Evolutionary conservation across 2,329 filamentous ascomycete genomes (phyloP), one percentile per base, ranked within the genome.

Genomic region (Paecilomyces variotii): DNA sequence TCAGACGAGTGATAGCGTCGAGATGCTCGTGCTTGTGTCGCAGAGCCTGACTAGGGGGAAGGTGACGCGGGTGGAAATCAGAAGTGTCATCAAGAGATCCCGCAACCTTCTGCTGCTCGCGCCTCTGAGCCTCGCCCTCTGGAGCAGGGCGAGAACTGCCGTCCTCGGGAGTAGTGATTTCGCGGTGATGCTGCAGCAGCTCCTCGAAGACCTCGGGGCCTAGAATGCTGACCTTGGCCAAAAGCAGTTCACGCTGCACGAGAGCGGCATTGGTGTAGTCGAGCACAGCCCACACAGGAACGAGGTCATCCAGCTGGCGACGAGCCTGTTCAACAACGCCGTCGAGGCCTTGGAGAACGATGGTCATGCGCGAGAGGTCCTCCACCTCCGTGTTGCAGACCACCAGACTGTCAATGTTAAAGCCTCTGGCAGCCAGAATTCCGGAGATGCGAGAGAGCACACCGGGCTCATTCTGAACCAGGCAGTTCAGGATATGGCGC

Each of bases 131-230:
- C 53, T 64, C 64, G 55, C 58, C 62, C 51, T 65, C 61, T 4
- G 63, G 62, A 6, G 61, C 59, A 39, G 64, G 60, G 64, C 80
- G 77, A 32, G 79, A 74, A 12, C 71, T 65, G 61, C 82, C 75
- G 57, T 79, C 79, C 62, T 64, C 73, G 67, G 58, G 68, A 56
- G 56, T 63, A 25, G 81, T 87, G 75, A 97, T 96, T 79, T 97
- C 94, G 60, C 92, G 87, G 78, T 99, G 94, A 76, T 99, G 94
- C 57, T 91, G 88, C 65, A 97, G 86, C 58, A 99, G 84, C 78
- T 99, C 94, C 79, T 97, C 93, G 68, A 97, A 99, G 79, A 96
- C 97, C 80, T 99, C 94, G 4, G 94, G 94, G 0, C 94, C 94
- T 39, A 99, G 84, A 61, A 96, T 96, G 75, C 93, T 96, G 77